A percentile compares a stretch with the other conserved stretches of the same genome.
Evolutionary conservation across 176 grass and related monocot genomes (phyloP).

Genomic region (Bromus sterilis): DNA sequence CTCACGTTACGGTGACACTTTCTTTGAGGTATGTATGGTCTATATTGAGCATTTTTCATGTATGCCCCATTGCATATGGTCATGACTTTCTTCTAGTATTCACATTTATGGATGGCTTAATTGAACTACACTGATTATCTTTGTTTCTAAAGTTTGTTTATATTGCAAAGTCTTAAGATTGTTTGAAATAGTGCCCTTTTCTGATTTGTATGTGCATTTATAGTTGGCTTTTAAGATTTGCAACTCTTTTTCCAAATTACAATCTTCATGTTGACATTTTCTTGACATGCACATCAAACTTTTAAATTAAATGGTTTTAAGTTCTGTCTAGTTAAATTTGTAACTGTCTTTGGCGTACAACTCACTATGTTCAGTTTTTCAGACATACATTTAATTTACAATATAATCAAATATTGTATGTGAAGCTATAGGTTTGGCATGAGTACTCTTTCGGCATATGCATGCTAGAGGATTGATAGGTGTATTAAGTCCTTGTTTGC

Average conservation of each 20-base stretch:
- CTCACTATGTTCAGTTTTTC: background rate
- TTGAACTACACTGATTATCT: background rate
- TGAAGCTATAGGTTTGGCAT: background rate
- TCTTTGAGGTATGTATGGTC: conserved; percentile 66
- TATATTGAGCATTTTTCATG: background rate
- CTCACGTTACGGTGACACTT: conserved; percentile 94
- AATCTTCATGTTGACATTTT: background rate
- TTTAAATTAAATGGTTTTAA: background rate
- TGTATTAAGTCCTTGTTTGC: background rate
- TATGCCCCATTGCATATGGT: background rate
- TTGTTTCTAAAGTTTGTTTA: background rate
- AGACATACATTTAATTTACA: background rate
- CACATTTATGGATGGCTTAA: background rate
- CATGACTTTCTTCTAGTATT: background rate
- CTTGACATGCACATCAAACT: background rate
- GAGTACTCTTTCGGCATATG: background rate
- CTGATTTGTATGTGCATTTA: background rate
- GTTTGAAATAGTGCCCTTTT: background rate
- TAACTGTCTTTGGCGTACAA: background rate
- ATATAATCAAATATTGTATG: background rate
- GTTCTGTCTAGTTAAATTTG: background rate
- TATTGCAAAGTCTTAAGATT: background rate
- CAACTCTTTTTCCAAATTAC: background rate
- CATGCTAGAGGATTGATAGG: background rate
- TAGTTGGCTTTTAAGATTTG: background rate